Evolutionary conservation across 2,329 filamentous ascomycete genomes (phyloP), one percentile per base, ranked within the genome.

Genomic region (Talaromyces verruculosus): DNA sequence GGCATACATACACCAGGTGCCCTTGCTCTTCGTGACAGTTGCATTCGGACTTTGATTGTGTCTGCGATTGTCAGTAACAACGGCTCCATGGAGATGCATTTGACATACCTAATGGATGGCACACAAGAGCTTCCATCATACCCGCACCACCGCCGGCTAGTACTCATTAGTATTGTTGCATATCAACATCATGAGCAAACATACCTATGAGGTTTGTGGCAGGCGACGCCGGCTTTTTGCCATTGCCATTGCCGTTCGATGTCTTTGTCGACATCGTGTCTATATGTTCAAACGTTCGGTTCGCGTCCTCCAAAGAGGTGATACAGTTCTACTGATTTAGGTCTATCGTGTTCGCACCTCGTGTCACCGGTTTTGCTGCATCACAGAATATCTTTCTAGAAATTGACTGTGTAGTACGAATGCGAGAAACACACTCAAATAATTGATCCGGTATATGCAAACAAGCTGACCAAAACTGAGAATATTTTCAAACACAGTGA

Each of bases 41-140:
- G 95, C 96, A 99, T 99, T 72, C 95, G 93, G 68, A 99, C 95
- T 86, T 99, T 97, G 84, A 98, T 96, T 67, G 93, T 97, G 80
- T 97, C 92, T 91, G 63, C 39, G 10, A 35, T 19, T 55, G 61
- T 66, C 25, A 63, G 64, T 41, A 58, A 67, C 39, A 69, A 67
- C 17, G 62, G 71, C 71, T 77, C 67, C 67, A 65, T 63, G 69
- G 22, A 69, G 17, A 19, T 25, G 22, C 25, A 30, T 49, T 39
- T 53, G n/a, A 72, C 84, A 73, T 85, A 94, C 91, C 91, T 67
- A 98, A 86, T 68, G 95, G 95, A 84, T 99, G 95, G 80, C 95
- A 99, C 63, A 84, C 93, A 69, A 99, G 88, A 59, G 95, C 95
- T 82, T 99, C 95, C 93, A 98, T 98, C 94, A 98, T 97, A 76